Conservation (phyloP, 139 green algal genomes). For the Medakamo hakoo region DNA sequence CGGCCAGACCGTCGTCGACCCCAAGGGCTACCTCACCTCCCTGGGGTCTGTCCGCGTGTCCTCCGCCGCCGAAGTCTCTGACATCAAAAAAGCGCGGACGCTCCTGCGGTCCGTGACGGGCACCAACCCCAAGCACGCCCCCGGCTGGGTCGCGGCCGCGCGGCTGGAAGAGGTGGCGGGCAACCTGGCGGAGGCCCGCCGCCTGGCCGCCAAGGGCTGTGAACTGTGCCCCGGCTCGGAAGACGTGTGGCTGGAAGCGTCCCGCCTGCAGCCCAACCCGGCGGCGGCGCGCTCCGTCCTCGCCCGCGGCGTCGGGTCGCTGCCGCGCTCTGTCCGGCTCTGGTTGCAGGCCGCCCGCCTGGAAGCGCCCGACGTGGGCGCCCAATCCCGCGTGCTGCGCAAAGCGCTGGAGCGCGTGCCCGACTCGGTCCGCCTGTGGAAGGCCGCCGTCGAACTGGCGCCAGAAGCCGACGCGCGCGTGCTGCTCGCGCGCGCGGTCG, state of each 20-base stretch:
- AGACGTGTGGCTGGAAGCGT: constrained; percentile 96
- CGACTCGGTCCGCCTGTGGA: constrained; percentile 83
- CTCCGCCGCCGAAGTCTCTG: constrained; percentile 77
- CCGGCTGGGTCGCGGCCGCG: constrained; percentile 91
- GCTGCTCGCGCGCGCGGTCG: constrained; percentile 66
- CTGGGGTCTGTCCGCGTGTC: constrained; percentile 61
- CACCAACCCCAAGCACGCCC: constrained; percentile 91
- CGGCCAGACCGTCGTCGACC: constrained; percentile 93
- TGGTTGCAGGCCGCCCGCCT: constrained; percentile 75
- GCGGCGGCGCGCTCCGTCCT: constrained; percentile 73
- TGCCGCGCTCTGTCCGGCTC: constrained; percentile 67
- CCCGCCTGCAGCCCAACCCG: constrained; percentile 59
- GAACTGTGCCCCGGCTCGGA: constrained; percentile 82
- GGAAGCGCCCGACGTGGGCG: constrained; percentile 44
- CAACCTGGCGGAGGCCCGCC: constrained; percentile 36
- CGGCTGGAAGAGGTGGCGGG: constrained; percentile 66
- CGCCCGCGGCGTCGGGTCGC: constrained; percentile 64
- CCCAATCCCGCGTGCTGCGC: constrained; percentile 77
- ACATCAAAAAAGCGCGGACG: constrained; percentile 96
- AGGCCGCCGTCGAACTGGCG: constrained; percentile 84
- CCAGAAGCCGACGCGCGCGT: constrained; percentile 73
- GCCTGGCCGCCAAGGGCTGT: constrained; percentile 61
- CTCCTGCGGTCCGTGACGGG: constrained; percentile 90
- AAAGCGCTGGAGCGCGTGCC: constrained; percentile 81
- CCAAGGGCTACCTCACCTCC: constrained; percentile 96